Evolutionary conservation across 805 yeast genomes (phyloP), one percentile per base, ranked within the genome.

Genomic region (Yamadazyma akitaensis): DNA sequence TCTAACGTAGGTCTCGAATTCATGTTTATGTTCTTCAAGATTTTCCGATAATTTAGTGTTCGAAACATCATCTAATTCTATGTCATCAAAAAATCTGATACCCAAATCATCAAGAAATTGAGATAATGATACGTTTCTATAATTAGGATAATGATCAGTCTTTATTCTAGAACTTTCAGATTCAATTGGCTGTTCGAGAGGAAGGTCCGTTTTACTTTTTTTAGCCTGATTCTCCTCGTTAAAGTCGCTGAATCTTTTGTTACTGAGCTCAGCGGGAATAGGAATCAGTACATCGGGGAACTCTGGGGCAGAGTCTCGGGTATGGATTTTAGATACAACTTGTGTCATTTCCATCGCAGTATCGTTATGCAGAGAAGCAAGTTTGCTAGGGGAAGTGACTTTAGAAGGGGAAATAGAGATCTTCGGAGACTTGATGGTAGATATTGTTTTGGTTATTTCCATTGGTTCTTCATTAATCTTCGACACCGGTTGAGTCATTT

Each of bases 81-180:
- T 62, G 52, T 76, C 79, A 53, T 76, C 80, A 53, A 67, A 75
- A 47, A 76, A 76, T 42, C 64, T 65, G 13, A 75, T 63, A 2
- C 70, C 70, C 17, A 75, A 62, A 41, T 70, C 72, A 8, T 55
- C 53, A 54, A 76, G 56, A 42, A 76, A 76, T 13, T 65, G 62
- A 2, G 60, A 56, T 26, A 76, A 60, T 1, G 71, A 55, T 3
- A 72, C 73, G 3, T 70, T 66, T 2, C 48, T 49, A 43, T 63
- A 65, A 35, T 62, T 57, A 1, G 31, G 12, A 14, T 53, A 62
- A 25, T 60, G 19, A n/a, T 33, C n/a, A 11, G 37, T 10, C 3
- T 33, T 33, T 10, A 11, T 4, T 19, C 19, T 14, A 3, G 32
- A 9, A 9, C 10, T 28, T 9, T 28, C 32, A 11, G 10, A 11